Percentiles rank a stretch among this genome's conserved stretches.
These are phyloP conservation scores for Zea mays DNA, from an alignment of 176 grass and related monocot species.

Conservation along the genomic window Zm-B73-REFERENCE-NAM-5.0 NC_050104.1:149711501-149712000, in stretches of 20 bases:
- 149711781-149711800: constrained; percentile 85
- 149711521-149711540: constrained; percentile 26
- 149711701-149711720: constrained; percentile 3
- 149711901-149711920: constrained; percentile 20
- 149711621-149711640: constrained; percentile 15
- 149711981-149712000: constrained; percentile 14
- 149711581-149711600: constrained; percentile 28
- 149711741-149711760: constrained; percentile 22
- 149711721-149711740: constrained; percentile 10
- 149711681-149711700: constrained; percentile 24
- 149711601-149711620: background rate
- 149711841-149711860: constrained; percentile 55
- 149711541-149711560: constrained; percentile 36
- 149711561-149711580: constrained; percentile 8
- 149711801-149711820: constrained; percentile 97
- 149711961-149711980: constrained; percentile 1
- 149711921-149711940: background rate
- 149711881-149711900: constrained; percentile 47
- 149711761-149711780: constrained; percentile 47
- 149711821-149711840: constrained; percentile 89
- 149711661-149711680: constrained; percentile 7
- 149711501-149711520: constrained; percentile 65
- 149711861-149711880: constrained; percentile 54
- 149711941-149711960: constrained; percentile 7
- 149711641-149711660: constrained; percentile 28